phyloP scores from a whole-genome alignment of 2,329 filamentous ascomycete species.

The Gliomastix tumulicola region DNA sequence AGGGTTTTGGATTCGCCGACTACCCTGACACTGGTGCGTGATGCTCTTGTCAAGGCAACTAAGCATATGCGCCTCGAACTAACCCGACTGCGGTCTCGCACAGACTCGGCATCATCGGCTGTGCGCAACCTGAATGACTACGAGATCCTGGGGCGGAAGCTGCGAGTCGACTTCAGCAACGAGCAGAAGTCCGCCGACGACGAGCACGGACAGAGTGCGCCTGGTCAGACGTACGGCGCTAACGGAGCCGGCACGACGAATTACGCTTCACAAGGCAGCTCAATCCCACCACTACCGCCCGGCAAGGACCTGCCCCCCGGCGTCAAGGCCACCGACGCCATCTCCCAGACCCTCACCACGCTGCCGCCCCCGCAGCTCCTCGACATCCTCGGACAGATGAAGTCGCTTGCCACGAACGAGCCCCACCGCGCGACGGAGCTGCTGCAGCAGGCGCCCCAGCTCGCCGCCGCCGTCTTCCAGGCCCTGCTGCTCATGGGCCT shows the following conservation, averaged over 20 bases:
- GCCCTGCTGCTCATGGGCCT: constrained; percentile 87
- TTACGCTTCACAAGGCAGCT: constrained; percentile 31
- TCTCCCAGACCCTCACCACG: constrained; percentile 82
- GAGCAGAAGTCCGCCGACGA: constrained; percentile 72
- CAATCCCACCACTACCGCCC: constrained; percentile 73
- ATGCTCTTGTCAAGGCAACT: not conserved
- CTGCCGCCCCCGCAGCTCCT: constrained; percentile 84
- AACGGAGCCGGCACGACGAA: constrained; percentile 22
- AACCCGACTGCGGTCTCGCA: not conserved
- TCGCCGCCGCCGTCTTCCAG: constrained; percentile 93
- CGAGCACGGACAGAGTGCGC: constrained; percentile 28
- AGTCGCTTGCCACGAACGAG: constrained; percentile 75
- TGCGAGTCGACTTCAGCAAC: constrained; percentile 93
- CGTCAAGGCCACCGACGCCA: constrained; percentile 80
- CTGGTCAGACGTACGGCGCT: constrained; percentile 9
- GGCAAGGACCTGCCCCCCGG: constrained; percentile 80
- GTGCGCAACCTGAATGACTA: constrained; percentile 93
- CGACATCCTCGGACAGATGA: constrained; percentile 92
- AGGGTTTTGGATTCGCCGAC: constrained; percentile 95
- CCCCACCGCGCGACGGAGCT: constrained; percentile 80
- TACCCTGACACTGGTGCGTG: constrained; percentile 78
- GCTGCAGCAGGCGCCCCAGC: constrained; percentile 81
- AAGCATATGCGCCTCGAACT: not conserved
- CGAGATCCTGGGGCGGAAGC: constrained; percentile 89
- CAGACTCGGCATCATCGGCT: constrained; percentile 79